A percentile compares a stretch with the other conserved stretches of the same genome.
These are phyloP conservation scores for Macrolepiota fuliginosa DNA, from an alignment of 768 basidiomycete genomes.

Conservation along the genomic window DNA sequence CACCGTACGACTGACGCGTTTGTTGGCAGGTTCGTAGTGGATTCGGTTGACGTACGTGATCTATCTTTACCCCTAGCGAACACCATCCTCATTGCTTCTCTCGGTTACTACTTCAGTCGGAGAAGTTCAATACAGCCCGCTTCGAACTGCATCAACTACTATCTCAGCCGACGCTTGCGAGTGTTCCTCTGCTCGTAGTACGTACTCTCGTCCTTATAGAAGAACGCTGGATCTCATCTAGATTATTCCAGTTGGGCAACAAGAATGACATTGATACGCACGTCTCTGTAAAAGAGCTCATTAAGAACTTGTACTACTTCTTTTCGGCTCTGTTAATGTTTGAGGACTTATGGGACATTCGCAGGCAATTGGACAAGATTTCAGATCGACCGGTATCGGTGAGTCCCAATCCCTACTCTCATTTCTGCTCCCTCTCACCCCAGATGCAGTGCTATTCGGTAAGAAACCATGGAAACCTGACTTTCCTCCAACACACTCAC, in stretches of 20 bases:
- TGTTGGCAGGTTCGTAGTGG: slow-evolving; percentile 78
- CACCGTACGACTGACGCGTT: not conserved
- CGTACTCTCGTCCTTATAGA: slow-evolving; percentile 24
- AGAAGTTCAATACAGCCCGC: slow-evolving; percentile 78
- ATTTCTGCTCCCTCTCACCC: not conserved
- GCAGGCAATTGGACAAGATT: slow-evolving; percentile 77
- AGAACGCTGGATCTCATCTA: not conserved
- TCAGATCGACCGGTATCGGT: slow-evolving; percentile 83
- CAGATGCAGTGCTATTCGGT: slow-evolving; percentile 74
- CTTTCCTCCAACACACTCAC: not conserved
- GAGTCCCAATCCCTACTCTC: slow-evolving; percentile 28
- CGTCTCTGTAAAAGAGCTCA: slow-evolving; percentile 79
- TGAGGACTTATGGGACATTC: not conserved
- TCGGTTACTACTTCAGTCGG: slow-evolving; percentile 43
- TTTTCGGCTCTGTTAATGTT: not conserved
- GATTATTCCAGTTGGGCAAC: slow-evolving; percentile 68
- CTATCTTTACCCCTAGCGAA: not conserved
- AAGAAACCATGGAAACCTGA: slow-evolving; percentile 21
- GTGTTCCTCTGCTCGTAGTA: slow-evolving; percentile 83
- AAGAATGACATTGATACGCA: slow-evolving; percentile 87
- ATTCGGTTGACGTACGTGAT: slow-evolving; percentile 78
- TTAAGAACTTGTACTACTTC: slow-evolving; percentile 62
- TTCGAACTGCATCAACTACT: slow-evolving; percentile 85
- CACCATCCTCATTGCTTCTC: not conserved
- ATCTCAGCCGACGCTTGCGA: slow-evolving; percentile 57